A percentile compares a stretch with the other conserved stretches of the same genome.
phyloP scores from a whole-genome alignment of 306 rosid genomes.

The Vicia faba region DNA sequence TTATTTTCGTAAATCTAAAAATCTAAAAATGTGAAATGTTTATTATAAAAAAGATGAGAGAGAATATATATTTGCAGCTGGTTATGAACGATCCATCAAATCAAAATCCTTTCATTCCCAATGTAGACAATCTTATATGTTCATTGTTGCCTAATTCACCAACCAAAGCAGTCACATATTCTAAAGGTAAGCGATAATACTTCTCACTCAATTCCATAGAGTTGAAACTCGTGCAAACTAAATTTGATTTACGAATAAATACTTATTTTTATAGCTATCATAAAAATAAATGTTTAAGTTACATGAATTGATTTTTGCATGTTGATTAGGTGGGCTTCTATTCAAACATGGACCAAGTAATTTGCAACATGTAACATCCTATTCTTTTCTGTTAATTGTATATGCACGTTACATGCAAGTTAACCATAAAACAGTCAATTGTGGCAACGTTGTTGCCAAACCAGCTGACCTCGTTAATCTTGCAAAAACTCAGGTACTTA shows the following conservation, averaged over 20 bases:
- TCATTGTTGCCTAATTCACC: constrained; percentile 51
- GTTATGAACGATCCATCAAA: constrained; percentile 34
- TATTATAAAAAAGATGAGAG: no score
- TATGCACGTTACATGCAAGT: constrained; percentile 39
- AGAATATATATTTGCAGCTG: no score
- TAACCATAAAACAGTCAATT: constrained; percentile 3
- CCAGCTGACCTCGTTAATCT: constrained; percentile 35
- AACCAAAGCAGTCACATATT: constrained; percentile 34
- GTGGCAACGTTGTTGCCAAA: constrained; percentile 30
- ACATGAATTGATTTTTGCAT: not conserved
- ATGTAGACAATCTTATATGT: constrained; percentile 49
- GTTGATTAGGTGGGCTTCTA: constrained; percentile 47
- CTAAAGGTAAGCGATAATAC: constrained; percentile 35
- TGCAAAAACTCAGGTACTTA: constrained; percentile 41
- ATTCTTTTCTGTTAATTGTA: constrained; percentile 49
- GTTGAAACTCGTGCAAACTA: no score
- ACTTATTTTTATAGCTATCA: not conserved
- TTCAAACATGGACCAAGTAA: constrained; percentile 46
- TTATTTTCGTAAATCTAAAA: no score
- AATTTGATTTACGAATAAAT: no score
- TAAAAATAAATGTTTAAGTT: not conserved
- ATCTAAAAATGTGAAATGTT: no score
- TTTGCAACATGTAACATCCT: constrained; percentile 43
- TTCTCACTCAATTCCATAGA: no score
- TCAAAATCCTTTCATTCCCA: constrained; percentile 31